phyloP scores from a whole-genome alignment of 2,329 filamentous ascomycete genomes.

The Lasiodiplodia gonubiensis region DNA sequence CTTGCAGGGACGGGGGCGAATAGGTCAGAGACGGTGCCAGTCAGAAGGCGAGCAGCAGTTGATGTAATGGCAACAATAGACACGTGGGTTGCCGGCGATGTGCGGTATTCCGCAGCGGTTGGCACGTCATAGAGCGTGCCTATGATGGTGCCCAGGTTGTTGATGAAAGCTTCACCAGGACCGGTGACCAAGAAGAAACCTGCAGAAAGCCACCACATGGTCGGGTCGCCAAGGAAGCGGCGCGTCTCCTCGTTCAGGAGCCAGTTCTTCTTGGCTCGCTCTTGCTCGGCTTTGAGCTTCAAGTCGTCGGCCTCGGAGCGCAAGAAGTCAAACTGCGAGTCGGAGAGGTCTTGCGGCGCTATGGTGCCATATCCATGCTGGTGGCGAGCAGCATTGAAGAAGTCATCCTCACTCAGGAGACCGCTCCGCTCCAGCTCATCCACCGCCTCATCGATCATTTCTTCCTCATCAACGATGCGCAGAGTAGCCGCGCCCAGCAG shows the following conservation, averaged over 20 bases:
- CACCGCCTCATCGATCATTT: constrained; percentile 86
- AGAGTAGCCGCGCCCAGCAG: constrained; percentile 75
- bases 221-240: constrained; percentile 81
- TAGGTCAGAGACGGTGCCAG: constrained; percentile 85
- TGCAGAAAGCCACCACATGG: constrained; percentile 92
- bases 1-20: constrained; percentile 70
- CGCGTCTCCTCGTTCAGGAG: constrained; percentile 90
- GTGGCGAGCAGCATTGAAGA: constrained; percentile 66
- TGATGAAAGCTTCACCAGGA: constrained; percentile 96
- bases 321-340: constrained; percentile 54
- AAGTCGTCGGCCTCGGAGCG: constrained; percentile 53
- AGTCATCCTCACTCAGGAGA: constrained; percentile 74
- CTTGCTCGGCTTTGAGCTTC: constrained; percentile 56
- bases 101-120: constrained; percentile 54
- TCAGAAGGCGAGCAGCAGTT: constrained; percentile 86
- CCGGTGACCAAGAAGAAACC: constrained; percentile 94
- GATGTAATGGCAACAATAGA: constrained; percentile 90
- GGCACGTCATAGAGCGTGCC: constrained; percentile 76
- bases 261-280: constrained; percentile 80
- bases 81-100: constrained; percentile 83
- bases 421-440: constrained; percentile 92
- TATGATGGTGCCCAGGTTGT: constrained; percentile 94
- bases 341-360: constrained; percentile 52
- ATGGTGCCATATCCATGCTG: constrained; percentile 69
- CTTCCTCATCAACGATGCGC: constrained; percentile 80